Evolutionary conservation across 805 yeast genomes (phyloP).

Genomic region (Candida awuae): DNA sequence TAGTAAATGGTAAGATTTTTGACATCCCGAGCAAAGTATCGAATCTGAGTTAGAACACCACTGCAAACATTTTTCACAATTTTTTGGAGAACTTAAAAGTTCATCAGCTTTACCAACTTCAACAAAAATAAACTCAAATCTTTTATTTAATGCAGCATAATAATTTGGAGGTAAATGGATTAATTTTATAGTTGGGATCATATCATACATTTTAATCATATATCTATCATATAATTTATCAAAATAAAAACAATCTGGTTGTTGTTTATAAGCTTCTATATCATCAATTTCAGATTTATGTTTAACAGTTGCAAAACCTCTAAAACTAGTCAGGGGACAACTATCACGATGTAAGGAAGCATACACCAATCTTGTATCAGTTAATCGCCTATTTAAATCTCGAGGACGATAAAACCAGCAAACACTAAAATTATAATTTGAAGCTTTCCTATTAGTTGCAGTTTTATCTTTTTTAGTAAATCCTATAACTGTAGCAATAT

Average conservation of each 20-base stretch:
- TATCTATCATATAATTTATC: slow-evolving; percentile 80
- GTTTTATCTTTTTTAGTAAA: slow-evolving; percentile 40
- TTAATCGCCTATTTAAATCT: slow-evolving; percentile 61
- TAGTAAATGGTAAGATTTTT: slow-evolving; percentile 61
- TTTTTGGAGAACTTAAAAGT: slow-evolving; percentile 52
- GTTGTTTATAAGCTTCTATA: slow-evolving; percentile 43
- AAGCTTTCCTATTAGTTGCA: slow-evolving; percentile 36
- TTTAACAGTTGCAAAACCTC: slow-evolving; percentile 68
- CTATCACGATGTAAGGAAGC: slow-evolving; percentile 83
- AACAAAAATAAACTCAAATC: slow-evolving; percentile 67
- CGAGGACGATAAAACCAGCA: slow-evolving; percentile 91
- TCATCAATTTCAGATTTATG: slow-evolving; percentile 61
- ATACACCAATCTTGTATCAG: slow-evolving; percentile 67
- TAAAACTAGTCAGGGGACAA: slow-evolving; percentile 64
- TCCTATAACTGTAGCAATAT: slow-evolving; percentile 77
- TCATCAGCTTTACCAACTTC: slow-evolving; percentile 62
- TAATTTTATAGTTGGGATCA: slow-evolving; percentile 55
- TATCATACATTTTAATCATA: slow-evolving; percentile 74
- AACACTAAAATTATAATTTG: slow-evolving; percentile 52
- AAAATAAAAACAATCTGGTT: slow-evolving; percentile 73
- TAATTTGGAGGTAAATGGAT: slow-evolving; percentile 53
- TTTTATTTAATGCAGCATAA: slow-evolving; percentile 51
- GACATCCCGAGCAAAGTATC: slow-evolving; percentile 74
- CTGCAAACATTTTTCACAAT: slow-evolving; percentile 70
- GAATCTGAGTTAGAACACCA: slow-evolving; percentile 77